phyloP scores from a whole-genome alignment of 1,139 yeast genomes.

The Candida sp. region DNA sequence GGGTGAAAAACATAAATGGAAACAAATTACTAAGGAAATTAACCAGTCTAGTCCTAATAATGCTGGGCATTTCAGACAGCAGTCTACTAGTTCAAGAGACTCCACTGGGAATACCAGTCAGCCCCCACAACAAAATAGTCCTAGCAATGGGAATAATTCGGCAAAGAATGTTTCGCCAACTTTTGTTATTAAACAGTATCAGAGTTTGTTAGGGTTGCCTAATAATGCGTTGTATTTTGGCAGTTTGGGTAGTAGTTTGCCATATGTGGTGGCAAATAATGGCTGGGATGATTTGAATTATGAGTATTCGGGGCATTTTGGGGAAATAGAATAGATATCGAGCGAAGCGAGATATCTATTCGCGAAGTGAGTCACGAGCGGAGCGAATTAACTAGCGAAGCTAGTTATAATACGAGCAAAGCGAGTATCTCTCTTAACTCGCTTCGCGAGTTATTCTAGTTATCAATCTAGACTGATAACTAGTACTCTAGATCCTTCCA shows the following conservation, averaged over 20 bases:
- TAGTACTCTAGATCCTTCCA: too few species aligned
- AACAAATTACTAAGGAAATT: constrained; percentile 43
- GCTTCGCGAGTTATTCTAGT: too few species aligned
- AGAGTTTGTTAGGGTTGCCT: constrained; percentile 38
- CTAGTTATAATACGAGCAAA: too few species aligned
- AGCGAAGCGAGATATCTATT: too few species aligned
- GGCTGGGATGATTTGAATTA: constrained; percentile 39
- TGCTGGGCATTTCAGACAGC: constrained; percentile 8
- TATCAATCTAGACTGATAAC: too few species aligned
- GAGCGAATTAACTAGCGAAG: too few species aligned
- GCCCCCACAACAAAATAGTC: constrained; percentile 1
- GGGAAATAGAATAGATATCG: too few species aligned
- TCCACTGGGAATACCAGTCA: constrained; percentile 4
- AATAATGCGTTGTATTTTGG: constrained; percentile 39
- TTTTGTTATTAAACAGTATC: constrained; percentile 43
- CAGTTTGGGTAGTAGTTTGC: constrained; percentile 36
- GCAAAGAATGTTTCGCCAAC: constrained; percentile 42
- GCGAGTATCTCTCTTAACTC: too few species aligned
- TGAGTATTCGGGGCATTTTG: constrained; percentile 11
- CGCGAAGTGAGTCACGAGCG: too few species aligned
- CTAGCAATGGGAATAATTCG: constrained; percentile 8
- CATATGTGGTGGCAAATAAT: constrained; percentile 34
- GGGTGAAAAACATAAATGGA: constrained; percentile 47
- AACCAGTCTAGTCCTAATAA: constrained; percentile 17
- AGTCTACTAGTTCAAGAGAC: constrained; percentile 6